phyloP scores from a whole-genome alignment of 163 green algal species.

The Trebouxia gelatinosa region DNA sequence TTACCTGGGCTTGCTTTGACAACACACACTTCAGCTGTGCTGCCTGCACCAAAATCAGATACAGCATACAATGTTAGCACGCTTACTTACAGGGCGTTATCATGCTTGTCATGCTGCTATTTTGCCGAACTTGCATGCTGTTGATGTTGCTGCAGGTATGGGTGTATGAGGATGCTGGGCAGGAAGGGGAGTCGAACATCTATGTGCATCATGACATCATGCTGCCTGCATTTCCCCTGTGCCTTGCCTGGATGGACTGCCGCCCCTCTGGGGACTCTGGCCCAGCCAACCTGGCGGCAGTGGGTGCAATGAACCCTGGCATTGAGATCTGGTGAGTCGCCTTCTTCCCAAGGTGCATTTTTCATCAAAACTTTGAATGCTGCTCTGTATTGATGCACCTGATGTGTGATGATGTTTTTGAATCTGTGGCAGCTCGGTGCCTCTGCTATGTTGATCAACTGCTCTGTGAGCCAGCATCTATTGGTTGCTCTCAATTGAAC shows the following conservation, averaged over 20 bases:
- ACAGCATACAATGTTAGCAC: no score
- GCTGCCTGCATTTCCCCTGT: slow-evolving; percentile 91
- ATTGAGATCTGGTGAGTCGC: slow-evolving; percentile 93
- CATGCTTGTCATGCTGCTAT: neutral
- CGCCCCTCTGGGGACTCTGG: slow-evolving; percentile 39
- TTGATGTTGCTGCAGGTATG: slow-evolving; percentile 60
- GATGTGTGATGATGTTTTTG: no score
- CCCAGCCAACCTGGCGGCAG: slow-evolving; percentile 36
- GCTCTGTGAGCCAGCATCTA: no score
- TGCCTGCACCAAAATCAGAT: neutral
- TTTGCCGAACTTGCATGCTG: neutral
- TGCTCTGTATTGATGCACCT: no score
- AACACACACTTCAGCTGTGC: neutral
- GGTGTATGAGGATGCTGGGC: slow-evolving; percentile 89
- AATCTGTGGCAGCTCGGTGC: no score
- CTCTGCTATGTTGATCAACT: no score
- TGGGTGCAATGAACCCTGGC: slow-evolving; percentile 84
- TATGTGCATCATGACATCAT: slow-evolving; percentile 98
- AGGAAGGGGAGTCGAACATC: slow-evolving; percentile 71
- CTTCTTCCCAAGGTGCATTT: no score
- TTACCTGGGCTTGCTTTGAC: neutral
- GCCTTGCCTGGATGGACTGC: slow-evolving; percentile 84
- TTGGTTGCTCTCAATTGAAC: no score
- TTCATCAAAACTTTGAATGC: no score
- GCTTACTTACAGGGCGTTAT: no score